Evolutionary conservation across 768 basidiomycete genomes (phyloP).

Genomic region (Leccinum arenicola): DNA sequence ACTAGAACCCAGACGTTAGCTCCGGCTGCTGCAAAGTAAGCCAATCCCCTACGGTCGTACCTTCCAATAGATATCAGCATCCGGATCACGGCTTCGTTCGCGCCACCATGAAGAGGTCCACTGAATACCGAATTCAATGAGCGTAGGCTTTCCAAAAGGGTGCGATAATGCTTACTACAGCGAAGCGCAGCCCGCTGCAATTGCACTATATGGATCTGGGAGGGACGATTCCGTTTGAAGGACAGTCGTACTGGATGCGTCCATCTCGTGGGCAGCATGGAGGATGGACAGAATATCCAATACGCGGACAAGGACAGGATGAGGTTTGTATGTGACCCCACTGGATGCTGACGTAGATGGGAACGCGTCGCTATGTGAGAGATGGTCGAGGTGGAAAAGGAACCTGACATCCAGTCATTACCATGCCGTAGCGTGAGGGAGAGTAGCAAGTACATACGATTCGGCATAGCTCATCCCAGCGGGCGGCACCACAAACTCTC

Average conservation of each 20-base stretch:
- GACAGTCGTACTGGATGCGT: slow-evolving; percentile 82
- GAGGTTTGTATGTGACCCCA: slow-evolving; percentile 63
- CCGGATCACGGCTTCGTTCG: slow-evolving; percentile 91
- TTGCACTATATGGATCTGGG: slow-evolving; percentile 86
- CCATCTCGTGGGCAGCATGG: slow-evolving; percentile 90
- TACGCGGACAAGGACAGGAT: slow-evolving; percentile 83
- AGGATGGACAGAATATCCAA: slow-evolving; percentile 85
- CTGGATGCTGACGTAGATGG: slow-evolving; percentile 38
- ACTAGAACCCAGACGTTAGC: slow-evolving; percentile 32
- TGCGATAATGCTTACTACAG: slow-evolving; percentile 57
- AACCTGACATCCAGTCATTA: slow-evolving; percentile 45
- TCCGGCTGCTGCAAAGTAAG: not conserved
- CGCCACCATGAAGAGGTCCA: slow-evolving; percentile 57
- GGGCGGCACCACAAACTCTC: slow-evolving; percentile 83
- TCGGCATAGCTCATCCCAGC: slow-evolving; percentile 81
- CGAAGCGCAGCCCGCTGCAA: slow-evolving; percentile 87
- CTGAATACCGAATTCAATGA: slow-evolving; percentile 5
- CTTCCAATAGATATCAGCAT: slow-evolving; percentile 89
- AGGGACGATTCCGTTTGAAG: slow-evolving; percentile 86
- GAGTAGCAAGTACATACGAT: slow-evolving; percentile 45
- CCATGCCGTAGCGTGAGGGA: not conserved
- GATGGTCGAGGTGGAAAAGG: slow-evolving; percentile 87
- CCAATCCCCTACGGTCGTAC: slow-evolving; percentile 36
- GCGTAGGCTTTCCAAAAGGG: not conserved
- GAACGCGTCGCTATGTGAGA: slow-evolving; percentile 37